Evolutionary conservation across 2,329 filamentous ascomycete genomes (phyloP).

Genomic region (Beauveria caledonica): DNA sequence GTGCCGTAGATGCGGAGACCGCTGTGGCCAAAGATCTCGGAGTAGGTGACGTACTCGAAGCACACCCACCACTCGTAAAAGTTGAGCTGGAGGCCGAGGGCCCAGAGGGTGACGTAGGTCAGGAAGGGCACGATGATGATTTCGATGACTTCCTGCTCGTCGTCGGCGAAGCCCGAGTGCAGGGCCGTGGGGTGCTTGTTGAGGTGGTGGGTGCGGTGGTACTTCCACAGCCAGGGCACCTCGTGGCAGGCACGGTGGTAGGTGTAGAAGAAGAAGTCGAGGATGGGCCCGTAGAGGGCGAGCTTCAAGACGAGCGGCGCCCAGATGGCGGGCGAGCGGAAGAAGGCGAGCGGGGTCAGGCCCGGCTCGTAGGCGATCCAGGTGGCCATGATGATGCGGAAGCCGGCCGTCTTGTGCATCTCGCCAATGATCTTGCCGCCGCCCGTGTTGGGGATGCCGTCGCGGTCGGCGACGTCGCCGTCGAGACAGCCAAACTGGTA

Average conservation of each 20-base stretch:
- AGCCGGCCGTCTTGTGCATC: slow-evolving; percentile 19
- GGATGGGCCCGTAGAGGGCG: slow-evolving; percentile 27
- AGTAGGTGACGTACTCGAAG: slow-evolving; percentile 33
- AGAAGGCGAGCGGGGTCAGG: slow-evolving; percentile 8
- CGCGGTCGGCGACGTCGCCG: slow-evolving; percentile 23
- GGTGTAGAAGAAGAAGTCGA: slow-evolving; percentile 35
- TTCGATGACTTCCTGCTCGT: slow-evolving; percentile 35
- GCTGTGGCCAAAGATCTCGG: slow-evolving; percentile 31
- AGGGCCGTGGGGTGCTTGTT: slow-evolving; percentile 35
- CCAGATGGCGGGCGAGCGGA: slow-evolving; percentile 15
- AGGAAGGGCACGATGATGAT: slow-evolving; percentile 32
- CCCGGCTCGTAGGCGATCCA: slow-evolving; percentile 18
- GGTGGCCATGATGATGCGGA: slow-evolving; percentile 18
- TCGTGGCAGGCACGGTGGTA: slow-evolving; percentile 36
- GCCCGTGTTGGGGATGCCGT: slow-evolving; percentile 26
- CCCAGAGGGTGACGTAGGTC: slow-evolving; percentile 28
- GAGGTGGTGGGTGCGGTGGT: slow-evolving; percentile 36
- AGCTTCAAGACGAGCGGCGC: slow-evolving; percentile 23
- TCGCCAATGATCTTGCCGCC: slow-evolving; percentile 19
- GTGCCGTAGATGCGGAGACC: slow-evolving; percentile 30
- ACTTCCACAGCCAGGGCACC: slow-evolving; percentile 27
- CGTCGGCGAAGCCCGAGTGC: slow-evolving; percentile 33
- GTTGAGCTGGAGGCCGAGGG: slow-evolving; percentile 30
- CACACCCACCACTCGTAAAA: slow-evolving; percentile 41
- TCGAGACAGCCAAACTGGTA: slow-evolving; percentile 23